Evolutionary conservation across 176 grass and related monocot genomes (phyloP), one percentile per base, ranked within the genome.

Genomic region (Carex littledalei): DNA sequence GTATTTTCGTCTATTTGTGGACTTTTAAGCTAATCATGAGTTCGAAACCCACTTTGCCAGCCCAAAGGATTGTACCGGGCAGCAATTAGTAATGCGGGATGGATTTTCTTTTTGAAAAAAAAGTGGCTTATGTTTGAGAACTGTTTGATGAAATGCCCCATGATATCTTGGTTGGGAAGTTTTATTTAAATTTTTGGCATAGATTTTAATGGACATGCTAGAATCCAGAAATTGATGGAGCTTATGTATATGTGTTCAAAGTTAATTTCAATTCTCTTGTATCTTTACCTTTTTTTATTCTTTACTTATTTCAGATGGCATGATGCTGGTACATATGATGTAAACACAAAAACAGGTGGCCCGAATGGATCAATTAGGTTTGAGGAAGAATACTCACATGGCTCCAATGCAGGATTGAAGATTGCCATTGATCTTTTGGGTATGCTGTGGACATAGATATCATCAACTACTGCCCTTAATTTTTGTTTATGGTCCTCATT

Each of bases 261-360:
- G 20, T 52, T 76, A 7, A 50, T 16, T 52, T 24, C 16, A 63
- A 59, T 54, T 31, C 1, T 29, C 3, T 31, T 62, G 1, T 21
- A 63, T 63, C 32, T 9, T 53, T 62, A 15, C 12, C 10, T 32
- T 62, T 34, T 61, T 11, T 56, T 62, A n/a, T 83, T 6, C 62
- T 67, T 67, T 89, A 65, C 85, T 9, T 67, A 14, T 87, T 85
- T 84, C 85, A 98, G 96, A 89, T 98, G 96, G 96, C 96, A 98
- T 86, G 96, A 98, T 89, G 96, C 96, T 88, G 96, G 96, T 52
- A 98, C 96, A 11, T 98, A 89, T 21, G 96, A 98, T 58, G 93
- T 89, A 21, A 89, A 82, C 35, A 91, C 96, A 43, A 95, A 93
- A 79, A 95, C 91, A 26, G 96, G 96, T 62, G 96, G 96, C 0